These are phyloP conservation scores for Ramaria rubella DNA, from an alignment of 768 basidiomycete species.

Conservation along the genomic window DNA sequence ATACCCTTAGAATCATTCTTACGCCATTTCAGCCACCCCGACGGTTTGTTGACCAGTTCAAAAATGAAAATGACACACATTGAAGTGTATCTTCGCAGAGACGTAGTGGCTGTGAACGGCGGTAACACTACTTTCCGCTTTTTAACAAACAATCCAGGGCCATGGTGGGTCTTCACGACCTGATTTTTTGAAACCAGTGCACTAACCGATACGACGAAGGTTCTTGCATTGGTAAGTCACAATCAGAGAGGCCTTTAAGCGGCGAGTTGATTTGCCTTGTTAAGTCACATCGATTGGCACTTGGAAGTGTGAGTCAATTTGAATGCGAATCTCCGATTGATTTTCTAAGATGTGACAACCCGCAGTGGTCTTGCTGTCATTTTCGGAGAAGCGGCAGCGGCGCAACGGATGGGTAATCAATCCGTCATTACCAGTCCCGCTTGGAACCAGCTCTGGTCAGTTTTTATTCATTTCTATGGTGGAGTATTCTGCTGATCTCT, in stretches of 20 bases:
- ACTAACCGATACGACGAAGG: conserved; percentile 16
- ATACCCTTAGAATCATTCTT: not conserved
- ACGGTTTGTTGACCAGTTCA: conserved; percentile 29
- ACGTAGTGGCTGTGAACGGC: conserved; percentile 21
- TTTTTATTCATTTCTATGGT: not conserved
- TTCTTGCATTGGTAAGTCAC: conserved; percentile 18
- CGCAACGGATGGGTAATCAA: not conserved
- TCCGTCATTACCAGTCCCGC: not conserved
- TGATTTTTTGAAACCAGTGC: not conserved
- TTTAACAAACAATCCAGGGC: conserved; percentile 23
- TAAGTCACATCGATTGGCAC: conserved; percentile 14
- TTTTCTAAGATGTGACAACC: not conserved
- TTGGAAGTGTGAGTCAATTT: not conserved
- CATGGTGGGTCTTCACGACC: conserved; percentile 27
- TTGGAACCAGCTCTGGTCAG: conserved; percentile 5
- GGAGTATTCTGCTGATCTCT: not conserved
- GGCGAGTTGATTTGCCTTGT: not conserved
- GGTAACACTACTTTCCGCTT: conserved; percentile 18
- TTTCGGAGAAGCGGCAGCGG: not conserved
- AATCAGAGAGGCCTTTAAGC: not conserved
- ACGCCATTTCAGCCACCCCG: conserved; percentile 17
- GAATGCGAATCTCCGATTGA: not conserved
- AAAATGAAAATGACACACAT: conserved; percentile 4
- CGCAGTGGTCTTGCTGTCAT: conserved; percentile 4
- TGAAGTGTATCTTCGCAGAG: conserved; percentile 20